A percentile compares a stretch with the other conserved stretches of the same genome.
Conservation (phyloP, 129 eudicot genomes). For the Deinandra increscens region DNA sequence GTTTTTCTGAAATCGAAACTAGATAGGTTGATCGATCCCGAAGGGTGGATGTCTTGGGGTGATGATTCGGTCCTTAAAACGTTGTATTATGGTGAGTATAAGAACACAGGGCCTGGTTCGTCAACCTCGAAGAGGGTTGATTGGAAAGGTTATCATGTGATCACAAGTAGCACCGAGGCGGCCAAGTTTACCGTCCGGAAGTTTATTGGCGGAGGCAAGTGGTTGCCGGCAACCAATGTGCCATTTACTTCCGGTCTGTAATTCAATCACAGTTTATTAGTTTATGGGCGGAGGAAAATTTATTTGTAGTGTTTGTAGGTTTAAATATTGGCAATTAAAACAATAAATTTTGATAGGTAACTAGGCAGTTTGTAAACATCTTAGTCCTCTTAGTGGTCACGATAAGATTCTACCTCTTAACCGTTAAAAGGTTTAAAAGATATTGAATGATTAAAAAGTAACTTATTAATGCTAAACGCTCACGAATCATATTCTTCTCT, state of each 20-base stretch:
- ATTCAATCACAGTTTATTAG: background rate
- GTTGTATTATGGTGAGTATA: constrained; percentile 51
- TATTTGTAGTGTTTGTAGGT: too few species aligned
- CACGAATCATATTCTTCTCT: too few species aligned
- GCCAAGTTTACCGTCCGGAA: constrained; percentile 38
- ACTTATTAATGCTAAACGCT: too few species aligned
- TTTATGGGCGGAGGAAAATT: too few species aligned
- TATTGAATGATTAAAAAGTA: too few species aligned
- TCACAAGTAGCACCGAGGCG: constrained; percentile 38
- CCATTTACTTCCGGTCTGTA: constrained; percentile 47
- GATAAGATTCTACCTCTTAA: too few species aligned
- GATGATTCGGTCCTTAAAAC: constrained; percentile 40
- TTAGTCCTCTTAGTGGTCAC: too few species aligned
- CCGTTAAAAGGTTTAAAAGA: too few species aligned
- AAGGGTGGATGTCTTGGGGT: constrained; percentile 53
- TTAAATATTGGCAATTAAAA: too few species aligned
- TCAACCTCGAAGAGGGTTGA: constrained; percentile 41
- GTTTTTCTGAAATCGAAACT: constrained; percentile 43
- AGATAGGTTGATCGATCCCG: constrained; percentile 40
- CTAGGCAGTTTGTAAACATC: too few species aligned
- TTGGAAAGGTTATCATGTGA: constrained; percentile 51
- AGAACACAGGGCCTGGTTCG: constrained; percentile 47
- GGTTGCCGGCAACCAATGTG: constrained; percentile 49
- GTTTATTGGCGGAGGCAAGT: constrained; percentile 42
- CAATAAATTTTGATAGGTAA: too few species aligned